A percentile compares a stretch with the other conserved stretches of the same genome.
Evolutionary conservation across 1,139 yeast species (phyloP).

Genomic region (Suhomyces yuchorum): DNA sequence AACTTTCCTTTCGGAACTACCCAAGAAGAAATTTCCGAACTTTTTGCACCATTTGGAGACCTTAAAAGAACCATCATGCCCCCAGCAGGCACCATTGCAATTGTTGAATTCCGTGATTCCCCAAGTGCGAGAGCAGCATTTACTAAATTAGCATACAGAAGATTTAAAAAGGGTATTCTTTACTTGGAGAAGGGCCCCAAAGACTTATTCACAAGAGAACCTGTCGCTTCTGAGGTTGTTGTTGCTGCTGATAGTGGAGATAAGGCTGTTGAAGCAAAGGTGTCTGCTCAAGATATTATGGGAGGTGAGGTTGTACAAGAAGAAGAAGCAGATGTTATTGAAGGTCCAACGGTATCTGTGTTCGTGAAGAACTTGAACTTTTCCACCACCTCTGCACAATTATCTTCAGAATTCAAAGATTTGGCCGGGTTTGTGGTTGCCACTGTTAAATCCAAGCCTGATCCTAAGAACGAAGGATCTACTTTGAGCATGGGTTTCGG

Average conservation of each 20-base stretch:
- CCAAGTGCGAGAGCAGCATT: constrained; percentile 91
- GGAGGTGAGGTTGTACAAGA: constrained; percentile 32
- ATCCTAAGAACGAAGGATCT: constrained; percentile 68
- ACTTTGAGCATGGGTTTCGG: constrained; percentile 95
- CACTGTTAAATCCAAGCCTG: constrained; percentile 84
- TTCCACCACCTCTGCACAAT: constrained; percentile 62
- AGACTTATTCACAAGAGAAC: constrained; percentile 68
- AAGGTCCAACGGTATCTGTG: constrained; percentile 79
- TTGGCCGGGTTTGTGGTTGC: constrained; percentile 82
- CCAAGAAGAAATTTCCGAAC: constrained; percentile 73
- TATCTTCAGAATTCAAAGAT: constrained; percentile 64
- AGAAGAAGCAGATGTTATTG: constrained; percentile 42
- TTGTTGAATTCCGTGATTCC: constrained; percentile 84
- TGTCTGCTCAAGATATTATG: constrained; percentile 45
- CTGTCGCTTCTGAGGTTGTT: constrained; percentile 39
- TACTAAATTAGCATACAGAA: constrained; percentile 79
- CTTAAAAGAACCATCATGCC: constrained; percentile 86
- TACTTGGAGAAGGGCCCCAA: constrained; percentile 94
- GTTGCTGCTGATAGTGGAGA: constrained; percentile 20
- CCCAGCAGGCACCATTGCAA: constrained; percentile 95
- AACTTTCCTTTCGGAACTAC: constrained; percentile 90
- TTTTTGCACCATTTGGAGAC: constrained; percentile 80
- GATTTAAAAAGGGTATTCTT: constrained; percentile 81
- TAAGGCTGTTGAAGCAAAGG: constrained; percentile 44
- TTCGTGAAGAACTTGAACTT: constrained; percentile 93